These are phyloP conservation scores for Pleurotus salmoneostramineus DNA, from an alignment of 768 basidiomycete species.

Conservation along the genomic window DNA sequence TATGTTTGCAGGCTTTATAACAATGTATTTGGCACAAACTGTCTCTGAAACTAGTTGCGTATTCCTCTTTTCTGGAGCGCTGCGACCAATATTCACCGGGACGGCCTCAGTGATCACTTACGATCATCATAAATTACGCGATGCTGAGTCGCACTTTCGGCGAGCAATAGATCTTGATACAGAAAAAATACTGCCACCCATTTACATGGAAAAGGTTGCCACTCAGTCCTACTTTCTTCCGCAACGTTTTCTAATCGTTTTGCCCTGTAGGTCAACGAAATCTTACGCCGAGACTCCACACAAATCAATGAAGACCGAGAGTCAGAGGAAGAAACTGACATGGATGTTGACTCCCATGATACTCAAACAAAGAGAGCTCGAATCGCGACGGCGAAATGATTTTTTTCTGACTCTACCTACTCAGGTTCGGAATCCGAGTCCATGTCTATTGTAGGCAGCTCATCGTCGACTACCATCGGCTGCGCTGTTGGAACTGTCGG, in stretches of 20 bases:
- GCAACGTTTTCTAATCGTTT: neutral
- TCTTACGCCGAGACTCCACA: neutral
- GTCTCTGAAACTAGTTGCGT: conserved; percentile 11
- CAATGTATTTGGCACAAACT: conserved; percentile 54
- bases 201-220: conserved; percentile 51
- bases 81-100: neutral
- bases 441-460: conserved; percentile 75
- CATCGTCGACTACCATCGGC: conserved; percentile 14
- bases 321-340: conserved; percentile 20
- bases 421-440: conserved; percentile 75
- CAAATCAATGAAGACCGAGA: conserved; percentile 14
- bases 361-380: conserved; percentile 33
- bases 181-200: conserved; percentile 45
- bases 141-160: conserved; percentile 64
- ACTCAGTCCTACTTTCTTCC: neutral
- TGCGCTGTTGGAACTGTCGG: neutral
- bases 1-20: conserved; percentile 76
- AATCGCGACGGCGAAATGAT: neutral
- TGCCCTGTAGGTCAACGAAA: conserved; percentile 9
- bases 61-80: neutral
- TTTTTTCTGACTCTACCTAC: neutral
- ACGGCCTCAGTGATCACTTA: conserved; percentile 12
- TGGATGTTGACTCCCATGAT: conserved; percentile 17
- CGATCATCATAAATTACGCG: conserved; percentile 35
- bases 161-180: conserved; percentile 59